Base-by-base conservation (phyloP, 805 yeast genomes). In the Hanseniaspora mollemarum region DNA sequence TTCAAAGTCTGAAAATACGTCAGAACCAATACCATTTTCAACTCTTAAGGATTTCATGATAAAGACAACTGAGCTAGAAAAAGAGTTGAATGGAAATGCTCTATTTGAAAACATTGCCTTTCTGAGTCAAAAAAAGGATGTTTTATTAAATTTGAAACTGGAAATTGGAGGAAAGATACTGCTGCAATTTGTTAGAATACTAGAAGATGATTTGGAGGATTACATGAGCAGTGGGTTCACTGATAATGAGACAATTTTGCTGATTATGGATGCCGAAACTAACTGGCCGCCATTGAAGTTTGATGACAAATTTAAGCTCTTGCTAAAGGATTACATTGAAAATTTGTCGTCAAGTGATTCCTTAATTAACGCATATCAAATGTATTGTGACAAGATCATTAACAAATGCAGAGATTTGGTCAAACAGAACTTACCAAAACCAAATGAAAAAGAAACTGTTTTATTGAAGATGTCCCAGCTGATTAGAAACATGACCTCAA, bases 321-420 rank as follows among this genome's bases (percentile, higher is more conserved):
- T 66, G n/a, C 61, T 85, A n/a, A 64, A 63, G 7, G 69, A 65
- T 1, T 72, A 70, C 45, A 67, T 87, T 29, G 60, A 66, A 7
- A 83, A 82, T 24, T 69, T 90, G 21, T 68, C 76, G 8, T 72
- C 78, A 56, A 74, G 86, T 41, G 81, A 80, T 22, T 78, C 76
- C 55, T 61, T 86, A 25, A 70, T 75, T 1, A 67, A 74, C 13
- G 84, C 94, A 0, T 79, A 81, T 56, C 69, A 71, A 36, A 60
- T 68, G 2, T 87, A 83, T 61, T 84, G 81, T 57, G 90, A 80
- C 22, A 71, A 71, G 18, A 76, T 84, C n/a, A 68, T 80, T 12
- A 67, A 72, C 1, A 95, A 87, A 57, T 71, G 86, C 49, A 87
- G 87, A 62, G 72, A 74, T 13, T 76, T 87, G 15, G 84, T 88